These are phyloP conservation scores for Plasmodium adleri DNA, from an alignment of 169 alveolate genomes.

Conservation along the genomic window DNA sequence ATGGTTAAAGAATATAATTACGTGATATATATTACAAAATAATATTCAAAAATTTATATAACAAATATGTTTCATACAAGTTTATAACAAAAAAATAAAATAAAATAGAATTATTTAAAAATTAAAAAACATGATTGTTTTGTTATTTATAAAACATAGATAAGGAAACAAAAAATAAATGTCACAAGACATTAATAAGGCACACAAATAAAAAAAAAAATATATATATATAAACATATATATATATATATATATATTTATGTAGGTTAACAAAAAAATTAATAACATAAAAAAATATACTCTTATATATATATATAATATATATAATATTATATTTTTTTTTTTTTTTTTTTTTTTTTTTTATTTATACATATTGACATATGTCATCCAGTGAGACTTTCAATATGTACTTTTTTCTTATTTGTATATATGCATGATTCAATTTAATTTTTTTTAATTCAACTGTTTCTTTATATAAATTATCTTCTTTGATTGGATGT, in stretches of 20 bases:
- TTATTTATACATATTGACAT: slow-evolving; percentile 21
- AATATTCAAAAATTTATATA: too few relatives aligned
- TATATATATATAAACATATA: background rate
- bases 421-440: slow-evolving; percentile 13
- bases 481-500: slow-evolving; percentile 5
- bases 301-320: background rate
- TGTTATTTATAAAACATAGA: too few relatives aligned
- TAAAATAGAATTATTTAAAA: too few relatives aligned
- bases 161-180: too few relatives aligned
- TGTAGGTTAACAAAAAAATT: background rate
- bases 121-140: too few relatives aligned
- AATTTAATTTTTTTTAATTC: slow-evolving; percentile 43
- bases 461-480: slow-evolving; percentile 49
- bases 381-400: slow-evolving; percentile 63
- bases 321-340: background rate
- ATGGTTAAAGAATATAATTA: too few relatives aligned
- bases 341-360: too few relatives aligned
- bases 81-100: too few relatives aligned
- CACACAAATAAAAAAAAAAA: background rate
- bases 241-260: background rate
- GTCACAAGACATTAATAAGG: background rate
- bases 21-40: too few relatives aligned
- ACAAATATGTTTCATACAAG: too few relatives aligned
- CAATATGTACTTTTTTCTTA: slow-evolving; percentile 14
- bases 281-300: background rate